phyloP scores from a whole-genome alignment of 225 moss, liverwort and hornwort genomes.

The Lunularia cruciata region DNA sequence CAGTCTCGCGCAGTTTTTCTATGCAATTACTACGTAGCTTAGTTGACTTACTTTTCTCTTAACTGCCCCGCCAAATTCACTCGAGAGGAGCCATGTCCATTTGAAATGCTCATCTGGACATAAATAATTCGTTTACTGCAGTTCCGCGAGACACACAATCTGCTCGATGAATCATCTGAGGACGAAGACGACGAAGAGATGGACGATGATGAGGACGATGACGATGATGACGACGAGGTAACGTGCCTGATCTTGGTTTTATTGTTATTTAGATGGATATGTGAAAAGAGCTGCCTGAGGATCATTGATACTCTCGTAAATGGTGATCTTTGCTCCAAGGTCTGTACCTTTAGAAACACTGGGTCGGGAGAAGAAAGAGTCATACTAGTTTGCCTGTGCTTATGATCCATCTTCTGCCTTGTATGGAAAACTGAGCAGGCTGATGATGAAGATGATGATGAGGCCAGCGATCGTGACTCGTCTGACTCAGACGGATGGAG shows the following conservation, averaged over 20 bases:
- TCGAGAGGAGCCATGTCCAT: too few relatives aligned
- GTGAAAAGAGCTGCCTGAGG: background rate
- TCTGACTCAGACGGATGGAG: slow-evolving; percentile 58
- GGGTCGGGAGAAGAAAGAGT: background rate
- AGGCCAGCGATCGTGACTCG: slow-evolving; percentile 44
- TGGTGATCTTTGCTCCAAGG: too few relatives aligned
- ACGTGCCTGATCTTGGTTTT: background rate
- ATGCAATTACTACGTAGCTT: too few relatives aligned
- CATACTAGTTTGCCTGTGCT: background rate
- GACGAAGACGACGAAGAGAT: slow-evolving; percentile 48
- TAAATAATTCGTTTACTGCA: slow-evolving; percentile 5
- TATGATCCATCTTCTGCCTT: background rate
- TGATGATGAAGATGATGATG: slow-evolving; percentile 53
- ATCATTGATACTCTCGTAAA: too few relatives aligned
- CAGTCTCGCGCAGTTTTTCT: too few relatives aligned
- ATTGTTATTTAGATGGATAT: too few relatives aligned
- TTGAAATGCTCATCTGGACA: too few relatives aligned
- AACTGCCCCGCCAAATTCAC: too few relatives aligned
- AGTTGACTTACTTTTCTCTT: too few relatives aligned
- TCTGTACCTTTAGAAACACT: too few relatives aligned
- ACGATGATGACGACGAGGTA: slow-evolving; percentile 54
- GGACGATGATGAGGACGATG: slow-evolving; percentile 50
- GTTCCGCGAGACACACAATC: slow-evolving; percentile 41
- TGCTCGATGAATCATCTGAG: slow-evolving; percentile 44
- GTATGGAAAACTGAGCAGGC: slow-evolving; percentile 19